Base-by-base conservation (phyloP, 2,329 filamentous ascomycete species). In the Phaeomoniella chlamydospora region DNA sequence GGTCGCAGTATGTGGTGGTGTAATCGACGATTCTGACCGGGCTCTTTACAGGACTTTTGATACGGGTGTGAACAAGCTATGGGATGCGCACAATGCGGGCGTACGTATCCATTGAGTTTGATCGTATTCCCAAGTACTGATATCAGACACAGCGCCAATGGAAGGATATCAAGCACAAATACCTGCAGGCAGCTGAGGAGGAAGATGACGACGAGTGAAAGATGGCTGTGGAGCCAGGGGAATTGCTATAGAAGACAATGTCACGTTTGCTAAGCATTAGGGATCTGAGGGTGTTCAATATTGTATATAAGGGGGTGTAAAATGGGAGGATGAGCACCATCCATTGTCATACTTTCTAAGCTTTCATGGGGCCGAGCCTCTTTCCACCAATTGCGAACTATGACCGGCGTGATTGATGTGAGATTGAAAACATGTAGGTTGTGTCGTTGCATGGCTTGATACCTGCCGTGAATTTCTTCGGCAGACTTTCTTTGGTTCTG, bases 121-220 rank as follows among this genome's bases (percentile, higher is more conserved):
- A 12, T 15, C 35, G n/a, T 13, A 4, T 6, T 15, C 16, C 32
- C 11, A 34, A 18, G 37, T 39, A 31, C 44, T 40, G 22, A 34
- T 14, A 35, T 32, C 29, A 15, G 12, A 9, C 40, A 50, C 55
- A 96, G 88, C 85, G 88, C 55, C 88, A 94, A 92, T 96, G 90
- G 90, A 94, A 94, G 74, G 90, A 98, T 61, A 94, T 98, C 69
- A 88, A 92, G 67, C 67, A 78, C 61, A 79, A 73, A 64, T 98
- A 94, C 63, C 61, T 93, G 53, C 65, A 82, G 64, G 69, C 70
- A 41, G 73, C 68, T 38, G 77, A 81, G 45, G 77, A 77, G 46
- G 73, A 78, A 44, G 77, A 79, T 41, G 62, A 59, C 30, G 52
- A 59, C 44, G 54, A 56, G 12, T 33, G 18, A 13, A 26, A 9